These are phyloP conservation scores for Maudiozyma turicensis DNA, from an alignment of 805 yeast genomes.

Conservation along the genomic window DNA sequence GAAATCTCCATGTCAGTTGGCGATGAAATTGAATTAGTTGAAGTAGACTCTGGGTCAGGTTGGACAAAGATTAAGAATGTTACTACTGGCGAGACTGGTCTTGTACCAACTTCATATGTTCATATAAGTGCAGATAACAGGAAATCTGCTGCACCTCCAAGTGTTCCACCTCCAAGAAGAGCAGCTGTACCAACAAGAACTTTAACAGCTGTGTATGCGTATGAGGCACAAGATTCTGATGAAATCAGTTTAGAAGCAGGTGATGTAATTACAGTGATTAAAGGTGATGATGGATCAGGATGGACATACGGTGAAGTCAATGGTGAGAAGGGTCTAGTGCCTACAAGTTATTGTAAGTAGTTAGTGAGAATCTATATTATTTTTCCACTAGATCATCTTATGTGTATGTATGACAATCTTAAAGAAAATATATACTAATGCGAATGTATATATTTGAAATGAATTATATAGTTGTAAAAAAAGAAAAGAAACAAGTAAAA, in stretches of 20 bases:
- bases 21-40: conserved; percentile 48
- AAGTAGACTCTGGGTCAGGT: conserved; percentile 81
- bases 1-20: conserved; percentile 58
- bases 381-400: no score
- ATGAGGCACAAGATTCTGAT: conserved; percentile 67
- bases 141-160: conserved; percentile 52
- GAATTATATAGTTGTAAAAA: no score
- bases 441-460: no score
- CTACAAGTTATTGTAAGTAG: conserved; percentile 59
- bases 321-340: conserved; percentile 62
- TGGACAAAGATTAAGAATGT: conserved; percentile 67
- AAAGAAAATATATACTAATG: no score
- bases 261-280: conserved; percentile 58
- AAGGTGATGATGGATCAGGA: conserved; percentile 71
- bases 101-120: conserved; percentile 79
- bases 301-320: conserved; percentile 89
- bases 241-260: conserved; percentile 68
- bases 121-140: conserved; percentile 31
- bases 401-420: no score
- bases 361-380: neutral
- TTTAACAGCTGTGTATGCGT: conserved; percentile 65
- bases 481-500: no score
- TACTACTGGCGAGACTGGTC: conserved; percentile 45
- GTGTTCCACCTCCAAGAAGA: conserved; percentile 66
- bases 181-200: conserved; percentile 33